Conservation (phyloP, 768 basidiomycete species). For the Leccinellum luteum region DNA sequence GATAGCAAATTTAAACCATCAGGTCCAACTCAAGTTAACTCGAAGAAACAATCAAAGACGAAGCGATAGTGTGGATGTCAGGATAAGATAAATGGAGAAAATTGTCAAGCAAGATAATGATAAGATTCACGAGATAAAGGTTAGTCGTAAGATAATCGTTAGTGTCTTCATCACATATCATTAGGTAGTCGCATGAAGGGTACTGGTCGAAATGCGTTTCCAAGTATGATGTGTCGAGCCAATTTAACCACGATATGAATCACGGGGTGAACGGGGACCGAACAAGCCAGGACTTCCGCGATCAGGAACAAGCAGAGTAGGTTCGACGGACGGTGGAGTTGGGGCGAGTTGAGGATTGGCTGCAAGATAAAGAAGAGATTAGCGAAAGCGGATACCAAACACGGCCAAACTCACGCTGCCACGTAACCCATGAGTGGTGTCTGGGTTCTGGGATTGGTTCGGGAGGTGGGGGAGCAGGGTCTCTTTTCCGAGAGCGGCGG, state of each 20-base stretch:
- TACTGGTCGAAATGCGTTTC: neutral
- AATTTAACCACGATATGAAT: slow-evolving; percentile 28
- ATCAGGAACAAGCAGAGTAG: slow-evolving; percentile 60
- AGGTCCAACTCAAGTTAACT: neutral
- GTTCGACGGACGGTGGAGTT: slow-evolving; percentile 58
- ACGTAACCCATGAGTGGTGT: slow-evolving; percentile 56
- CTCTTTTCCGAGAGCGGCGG: slow-evolving; percentile 46
- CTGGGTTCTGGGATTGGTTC: slow-evolving; percentile 40
- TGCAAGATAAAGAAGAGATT: slow-evolving; percentile 25
- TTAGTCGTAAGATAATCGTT: slow-evolving; percentile 18
- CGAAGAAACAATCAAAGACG: neutral
- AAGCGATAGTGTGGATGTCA: neutral
- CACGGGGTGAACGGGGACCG: slow-evolving; percentile 68
- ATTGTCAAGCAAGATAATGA: slow-evolving; percentile 23
- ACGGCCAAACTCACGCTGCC: slow-evolving; percentile 56
- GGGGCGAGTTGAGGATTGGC: slow-evolving; percentile 58
- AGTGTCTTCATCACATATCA: slow-evolving; percentile 6
- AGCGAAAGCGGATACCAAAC: slow-evolving; percentile 7
- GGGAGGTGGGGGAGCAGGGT: slow-evolving; percentile 32
- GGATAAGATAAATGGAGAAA: slow-evolving; percentile 4
- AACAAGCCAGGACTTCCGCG: slow-evolving; percentile 66
- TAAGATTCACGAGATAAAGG: slow-evolving; percentile 14
- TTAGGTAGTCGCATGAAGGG: neutral
- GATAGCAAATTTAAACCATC: neutral
- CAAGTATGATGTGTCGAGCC: neutral